Conservation (phyloP, 352 stramenopile species). For the Nothophytophthora sp. region DNA sequence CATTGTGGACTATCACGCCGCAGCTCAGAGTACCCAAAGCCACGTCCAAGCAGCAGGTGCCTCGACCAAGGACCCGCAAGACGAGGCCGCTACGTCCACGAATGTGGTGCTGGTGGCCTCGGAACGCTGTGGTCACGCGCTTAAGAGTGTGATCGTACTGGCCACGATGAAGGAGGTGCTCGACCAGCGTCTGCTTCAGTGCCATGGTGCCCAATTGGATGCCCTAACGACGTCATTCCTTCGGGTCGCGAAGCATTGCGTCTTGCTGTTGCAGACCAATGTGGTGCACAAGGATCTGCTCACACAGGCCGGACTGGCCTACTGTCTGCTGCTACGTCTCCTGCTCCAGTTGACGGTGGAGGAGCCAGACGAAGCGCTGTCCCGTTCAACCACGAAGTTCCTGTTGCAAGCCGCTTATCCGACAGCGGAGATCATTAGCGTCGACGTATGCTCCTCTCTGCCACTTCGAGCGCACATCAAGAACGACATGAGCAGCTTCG, state of each 20-base stretch:
- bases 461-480: slow-evolving; percentile 34
- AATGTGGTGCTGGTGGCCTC: slow-evolving; percentile 75
- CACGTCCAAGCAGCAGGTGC: too few species aligned
- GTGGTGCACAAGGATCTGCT: slow-evolving; percentile 85
- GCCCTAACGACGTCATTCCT: slow-evolving; percentile 21
- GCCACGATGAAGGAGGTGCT: slow-evolving; percentile 65
- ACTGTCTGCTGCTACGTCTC: slow-evolving; percentile 66
- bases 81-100: slow-evolving; percentile 32
- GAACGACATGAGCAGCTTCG: slow-evolving; percentile 42
- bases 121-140: slow-evolving; percentile 64
- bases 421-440: slow-evolving; percentile 21
- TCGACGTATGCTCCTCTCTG: slow-evolving; percentile 1
- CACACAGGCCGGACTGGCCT: slow-evolving; percentile 70
- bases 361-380: neutral
- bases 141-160: slow-evolving; percentile 75
- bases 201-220: slow-evolving; percentile 6
- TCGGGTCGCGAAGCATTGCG: slow-evolving; percentile 54
- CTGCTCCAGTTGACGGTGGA: slow-evolving; percentile 35
- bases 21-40: slow-evolving; percentile 4
- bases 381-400: slow-evolving; percentile 20
- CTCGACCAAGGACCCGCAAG: slow-evolving; percentile 10
- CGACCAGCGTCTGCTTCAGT: slow-evolving; percentile 33
- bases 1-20: slow-evolving; percentile 46
- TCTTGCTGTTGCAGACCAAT: slow-evolving; percentile 61
- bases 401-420: slow-evolving; percentile 44